These are phyloP conservation scores for Boletus sp. DNA, from an alignment of 768 basidiomycete genomes.

Conservation along the genomic window DNA sequence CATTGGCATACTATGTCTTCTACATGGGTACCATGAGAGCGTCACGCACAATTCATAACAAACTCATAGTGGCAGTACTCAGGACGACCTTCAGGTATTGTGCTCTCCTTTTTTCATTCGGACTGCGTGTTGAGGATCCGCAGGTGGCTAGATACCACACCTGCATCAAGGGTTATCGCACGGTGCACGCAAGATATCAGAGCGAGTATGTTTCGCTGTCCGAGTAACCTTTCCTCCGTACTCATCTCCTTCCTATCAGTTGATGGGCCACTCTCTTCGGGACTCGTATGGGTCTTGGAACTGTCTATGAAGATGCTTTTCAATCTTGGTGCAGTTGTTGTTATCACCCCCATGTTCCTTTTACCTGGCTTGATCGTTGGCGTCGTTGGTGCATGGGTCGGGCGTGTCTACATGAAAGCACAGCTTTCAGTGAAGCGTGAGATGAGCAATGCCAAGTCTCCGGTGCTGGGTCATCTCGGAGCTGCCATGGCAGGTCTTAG, in stretches of 20 bases:
- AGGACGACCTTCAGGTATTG: constrained; percentile 1
- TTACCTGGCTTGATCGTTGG: not conserved
- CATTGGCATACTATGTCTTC: not conserved
- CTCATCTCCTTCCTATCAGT: not conserved
- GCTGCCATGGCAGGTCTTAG: constrained; percentile 1
- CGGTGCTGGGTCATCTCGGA: not conserved
- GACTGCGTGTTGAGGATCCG: not conserved
- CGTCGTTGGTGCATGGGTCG: not conserved
- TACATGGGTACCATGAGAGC: not conserved
- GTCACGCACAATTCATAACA: not conserved
- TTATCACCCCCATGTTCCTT: not conserved
- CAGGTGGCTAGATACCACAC: constrained; percentile 1
- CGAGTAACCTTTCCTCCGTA: not conserved
- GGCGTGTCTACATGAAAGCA: not conserved
- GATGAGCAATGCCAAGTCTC: constrained; percentile 4
- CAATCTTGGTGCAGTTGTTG: constrained; percentile 1
- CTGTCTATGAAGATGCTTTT: constrained; percentile 1
- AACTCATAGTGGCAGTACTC: not conserved
- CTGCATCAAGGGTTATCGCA: not conserved
- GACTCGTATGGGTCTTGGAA: not conserved
- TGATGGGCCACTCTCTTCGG: not conserved
- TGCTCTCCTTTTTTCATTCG: not conserved
- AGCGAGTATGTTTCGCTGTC: not conserved
- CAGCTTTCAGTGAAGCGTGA: constrained; percentile 4
- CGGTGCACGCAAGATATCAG: constrained; percentile 4